Evolutionary conservation across 768 basidiomycete species (phyloP).

Genomic region (Mycena galericulata): DNA sequence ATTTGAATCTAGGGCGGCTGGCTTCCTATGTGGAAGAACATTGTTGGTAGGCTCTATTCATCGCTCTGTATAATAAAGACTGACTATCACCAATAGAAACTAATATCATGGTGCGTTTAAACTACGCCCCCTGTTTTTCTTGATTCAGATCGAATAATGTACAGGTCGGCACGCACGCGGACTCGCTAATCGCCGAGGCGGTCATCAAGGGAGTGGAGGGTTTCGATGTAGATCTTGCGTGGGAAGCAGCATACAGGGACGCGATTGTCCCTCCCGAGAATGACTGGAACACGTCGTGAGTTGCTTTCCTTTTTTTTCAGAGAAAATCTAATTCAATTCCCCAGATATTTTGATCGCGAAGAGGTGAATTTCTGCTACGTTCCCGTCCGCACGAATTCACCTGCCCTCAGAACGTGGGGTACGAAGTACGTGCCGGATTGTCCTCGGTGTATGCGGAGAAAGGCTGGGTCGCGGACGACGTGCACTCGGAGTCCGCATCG

Average conservation of each 20-base stretch:
- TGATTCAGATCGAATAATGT: neutral
- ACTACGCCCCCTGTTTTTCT: neutral
- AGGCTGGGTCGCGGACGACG: constrained; percentile 84
- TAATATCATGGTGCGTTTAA: constrained; percentile 76
- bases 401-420: constrained; percentile 68
- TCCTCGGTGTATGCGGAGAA: constrained; percentile 72
- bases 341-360: constrained; percentile 77
- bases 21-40: constrained; percentile 94
- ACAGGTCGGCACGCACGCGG: constrained; percentile 83
- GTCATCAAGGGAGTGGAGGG: constrained; percentile 72
- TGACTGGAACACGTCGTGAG: constrained; percentile 66
- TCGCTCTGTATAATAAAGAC: neutral
- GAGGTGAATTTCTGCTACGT: constrained; percentile 56
- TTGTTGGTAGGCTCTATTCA: constrained; percentile 60
- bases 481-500: constrained; percentile 84
- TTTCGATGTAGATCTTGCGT: constrained; percentile 74
- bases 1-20: constrained; percentile 88
- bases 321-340: neutral
- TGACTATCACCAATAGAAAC: constrained; percentile 59
- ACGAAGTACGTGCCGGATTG: constrained; percentile 85
- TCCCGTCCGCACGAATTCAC: neutral
- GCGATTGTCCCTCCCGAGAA: constrained; percentile 70
- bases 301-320: constrained; percentile 10
- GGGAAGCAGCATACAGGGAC: constrained; percentile 82
- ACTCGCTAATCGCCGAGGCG: constrained; percentile 81